Evolutionary conservation across 2,329 filamentous ascomycete species (phyloP).

Genomic region (Fusarium virguliforme): DNA sequence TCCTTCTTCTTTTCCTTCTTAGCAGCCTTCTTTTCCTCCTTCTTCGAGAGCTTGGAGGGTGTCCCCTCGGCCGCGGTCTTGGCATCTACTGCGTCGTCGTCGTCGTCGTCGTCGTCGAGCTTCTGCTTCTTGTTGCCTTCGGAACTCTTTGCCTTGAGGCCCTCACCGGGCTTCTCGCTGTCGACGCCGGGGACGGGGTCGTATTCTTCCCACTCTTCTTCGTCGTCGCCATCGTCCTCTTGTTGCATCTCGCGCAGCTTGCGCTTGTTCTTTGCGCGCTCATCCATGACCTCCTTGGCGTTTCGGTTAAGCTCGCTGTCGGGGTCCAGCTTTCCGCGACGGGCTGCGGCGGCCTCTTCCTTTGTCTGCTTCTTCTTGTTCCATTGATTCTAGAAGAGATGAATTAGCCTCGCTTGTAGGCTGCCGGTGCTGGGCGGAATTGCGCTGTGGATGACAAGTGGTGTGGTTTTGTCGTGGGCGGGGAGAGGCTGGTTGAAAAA

Average conservation of each 20-base stretch:
- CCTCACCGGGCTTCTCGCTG: conserved; percentile 75
- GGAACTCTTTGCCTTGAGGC: conserved; percentile 67
- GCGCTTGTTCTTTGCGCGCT: conserved; percentile 82
- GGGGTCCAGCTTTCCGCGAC: conserved; percentile 91
- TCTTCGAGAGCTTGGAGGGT: conserved; percentile 65
- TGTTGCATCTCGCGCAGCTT: conserved; percentile 78
- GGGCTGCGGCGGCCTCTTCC: conserved; percentile 85
- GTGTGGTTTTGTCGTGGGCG: conserved; percentile 23
- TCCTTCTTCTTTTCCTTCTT: conserved; percentile 65
- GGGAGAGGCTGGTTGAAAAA: conserved; percentile 12
- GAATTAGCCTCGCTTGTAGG: conserved; percentile 35
- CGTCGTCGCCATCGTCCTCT: conserved; percentile 62
- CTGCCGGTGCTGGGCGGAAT: not conserved
- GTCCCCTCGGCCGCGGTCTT: conserved; percentile 63
- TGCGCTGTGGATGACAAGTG: conserved; percentile 4
- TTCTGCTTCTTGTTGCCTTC: conserved; percentile 73
- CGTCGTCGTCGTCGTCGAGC: conserved; percentile 50
- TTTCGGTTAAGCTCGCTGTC: conserved; percentile 85
- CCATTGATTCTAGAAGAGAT: conserved; percentile 84
- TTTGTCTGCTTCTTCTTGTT: conserved; percentile 95
- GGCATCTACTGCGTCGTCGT: conserved; percentile 46
- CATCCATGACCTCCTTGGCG: conserved; percentile 94
- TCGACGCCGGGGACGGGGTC: conserved; percentile 70
- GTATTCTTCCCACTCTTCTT: conserved; percentile 62
- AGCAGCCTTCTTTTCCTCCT: conserved; percentile 68